phyloP scores from a whole-genome alignment of 2,329 filamentous ascomycete species.

The Ophiocordyceps camponoti-rufipedis region DNA sequence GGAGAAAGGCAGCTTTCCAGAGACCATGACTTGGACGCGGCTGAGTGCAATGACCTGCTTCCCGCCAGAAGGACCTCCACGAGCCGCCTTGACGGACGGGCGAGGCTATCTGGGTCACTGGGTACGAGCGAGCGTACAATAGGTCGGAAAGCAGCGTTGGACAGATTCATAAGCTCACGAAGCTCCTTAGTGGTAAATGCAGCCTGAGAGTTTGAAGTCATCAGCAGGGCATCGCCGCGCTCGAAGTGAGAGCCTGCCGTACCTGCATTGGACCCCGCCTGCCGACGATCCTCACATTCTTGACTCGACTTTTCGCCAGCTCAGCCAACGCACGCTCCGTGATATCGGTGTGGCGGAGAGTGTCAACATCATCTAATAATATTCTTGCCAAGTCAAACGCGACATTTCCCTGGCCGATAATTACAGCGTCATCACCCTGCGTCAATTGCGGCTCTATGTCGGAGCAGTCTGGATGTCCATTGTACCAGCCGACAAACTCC shows the following conservation, averaged over 20 bases:
- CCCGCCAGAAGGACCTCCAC: conserved; percentile 70
- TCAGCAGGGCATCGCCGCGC: not conserved
- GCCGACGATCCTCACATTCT: conserved; percentile 71
- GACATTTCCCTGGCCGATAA: conserved; percentile 93
- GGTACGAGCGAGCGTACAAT: conserved; percentile 51
- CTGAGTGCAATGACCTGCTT: conserved; percentile 29
- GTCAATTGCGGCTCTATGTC: conserved; percentile 55
- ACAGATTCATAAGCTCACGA: conserved; percentile 69
- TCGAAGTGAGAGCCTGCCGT: not conserved
- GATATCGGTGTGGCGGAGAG: conserved; percentile 70
- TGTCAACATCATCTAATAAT: conserved; percentile 57
- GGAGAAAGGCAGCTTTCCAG: conserved; percentile 77
- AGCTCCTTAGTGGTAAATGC: conserved; percentile 93
- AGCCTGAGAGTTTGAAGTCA: conserved; percentile 32
- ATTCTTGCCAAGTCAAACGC: conserved; percentile 86
- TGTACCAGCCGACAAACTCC: conserved; percentile 96
- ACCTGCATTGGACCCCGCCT: conserved; percentile 78
- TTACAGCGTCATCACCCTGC: conserved; percentile 60
- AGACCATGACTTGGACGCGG: conserved; percentile 54
- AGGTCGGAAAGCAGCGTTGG: conserved; percentile 51
- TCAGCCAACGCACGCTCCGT: conserved; percentile 64
- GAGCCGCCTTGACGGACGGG: conserved; percentile 57
- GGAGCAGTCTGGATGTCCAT: conserved; percentile 73
- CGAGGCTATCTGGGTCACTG: conserved; percentile 45
- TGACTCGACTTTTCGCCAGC: conserved; percentile 54